Base-by-base conservation (phyloP, 345 rosid genomes). In the Salix exigua region DNA sequence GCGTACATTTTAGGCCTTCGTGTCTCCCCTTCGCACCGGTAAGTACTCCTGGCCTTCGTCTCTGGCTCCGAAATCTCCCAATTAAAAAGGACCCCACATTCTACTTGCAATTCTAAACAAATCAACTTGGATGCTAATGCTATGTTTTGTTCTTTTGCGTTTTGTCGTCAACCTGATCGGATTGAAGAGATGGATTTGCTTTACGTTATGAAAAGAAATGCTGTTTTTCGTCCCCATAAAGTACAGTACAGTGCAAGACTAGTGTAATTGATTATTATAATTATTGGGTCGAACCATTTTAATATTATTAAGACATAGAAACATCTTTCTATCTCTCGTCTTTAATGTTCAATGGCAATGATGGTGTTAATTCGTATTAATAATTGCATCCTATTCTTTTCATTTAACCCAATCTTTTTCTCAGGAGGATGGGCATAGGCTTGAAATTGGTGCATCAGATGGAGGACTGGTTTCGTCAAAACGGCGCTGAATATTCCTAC, bases 371-470 rank as follows among this genome's bases (percentile, higher is more conserved):
- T 44, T 18, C 21, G 21, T 60, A 31, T 46, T 23, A 16, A 62
- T 67, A 25, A 73, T 44, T 6, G 16, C 4, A 44, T 17, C 37
- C 9, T 0, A 17, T 5, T 58, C 13, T 13, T 64, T 33, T 64
- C 10, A 9, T 25, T 33, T 71, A 40, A 5, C 31, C 7, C 78
- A 30, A 30, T 30, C 42, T 25, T 9, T 11, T 12, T 17, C 72
- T 9, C 75, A 96, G 99, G 92, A 84, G 99, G 86, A 89, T 91
- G 96, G 99, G 99, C 44, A 87, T 96, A 58, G 99, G 92, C 53
- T 64, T 88, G 65, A 94, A 87, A 77, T 82, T 96, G 70, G 97
- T 94, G 16, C 78, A 64, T 31, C 72, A 85, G 74, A 83, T 89
- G 66, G 99, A 96, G 77, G 90, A 86, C 51, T 96, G 99, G 99